Evolutionary conservation across 345 rosid species (phyloP).

Genomic region (Carallia brachiata): DNA sequence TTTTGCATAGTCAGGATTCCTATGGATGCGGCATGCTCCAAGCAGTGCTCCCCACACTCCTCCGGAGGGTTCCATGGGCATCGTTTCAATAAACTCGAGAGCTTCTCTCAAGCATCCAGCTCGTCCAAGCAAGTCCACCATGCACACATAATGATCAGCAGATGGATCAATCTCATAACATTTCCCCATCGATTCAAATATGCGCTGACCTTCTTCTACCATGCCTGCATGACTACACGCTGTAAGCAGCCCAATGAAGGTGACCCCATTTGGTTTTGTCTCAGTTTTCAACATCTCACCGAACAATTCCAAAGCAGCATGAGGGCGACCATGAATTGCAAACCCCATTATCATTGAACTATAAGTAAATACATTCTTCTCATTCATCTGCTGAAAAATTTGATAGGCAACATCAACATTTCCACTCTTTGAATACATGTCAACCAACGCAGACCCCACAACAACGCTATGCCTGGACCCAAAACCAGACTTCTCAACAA

Average conservation of each 20-base stretch:
- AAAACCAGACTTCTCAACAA: conserved; percentile 40
- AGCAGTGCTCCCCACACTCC: conserved; percentile 93
- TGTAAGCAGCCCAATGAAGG: conserved; percentile 73
- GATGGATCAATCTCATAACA: conserved; percentile 53
- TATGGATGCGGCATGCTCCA: conserved; percentile 70
- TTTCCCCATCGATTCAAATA: conserved; percentile 60
- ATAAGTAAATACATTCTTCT: conserved; percentile 66
- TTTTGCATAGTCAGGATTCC: conserved; percentile 58
- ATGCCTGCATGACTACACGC: conserved; percentile 72
- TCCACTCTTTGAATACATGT: conserved; percentile 88
- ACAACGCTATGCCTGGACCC: conserved; percentile 41
- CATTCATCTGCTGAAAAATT: conserved; percentile 53
- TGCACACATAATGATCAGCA: conserved; percentile 67
- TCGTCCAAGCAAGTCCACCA: conserved; percentile 83
- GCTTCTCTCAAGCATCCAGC: conserved; percentile 70
- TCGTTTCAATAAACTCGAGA: conserved; percentile 47
- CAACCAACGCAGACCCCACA: conserved; percentile 74
- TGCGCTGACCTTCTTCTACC: conserved; percentile 53
- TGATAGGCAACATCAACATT: conserved; percentile 54
- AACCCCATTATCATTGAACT: conserved; percentile 86
- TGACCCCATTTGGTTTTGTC: conserved; percentile 61
- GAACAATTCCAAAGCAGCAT: conserved; percentile 58
- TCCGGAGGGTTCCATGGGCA: conserved; percentile 58
- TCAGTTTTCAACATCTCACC: conserved; percentile 53
- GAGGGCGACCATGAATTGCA: conserved; percentile 67